Percentiles rank a stretch among this genome's conserved stretches.
These are phyloP conservation scores for Globisporangium takayamanum DNA, from an alignment of 352 stramenopile species.

Conservation along the genomic window DNA sequence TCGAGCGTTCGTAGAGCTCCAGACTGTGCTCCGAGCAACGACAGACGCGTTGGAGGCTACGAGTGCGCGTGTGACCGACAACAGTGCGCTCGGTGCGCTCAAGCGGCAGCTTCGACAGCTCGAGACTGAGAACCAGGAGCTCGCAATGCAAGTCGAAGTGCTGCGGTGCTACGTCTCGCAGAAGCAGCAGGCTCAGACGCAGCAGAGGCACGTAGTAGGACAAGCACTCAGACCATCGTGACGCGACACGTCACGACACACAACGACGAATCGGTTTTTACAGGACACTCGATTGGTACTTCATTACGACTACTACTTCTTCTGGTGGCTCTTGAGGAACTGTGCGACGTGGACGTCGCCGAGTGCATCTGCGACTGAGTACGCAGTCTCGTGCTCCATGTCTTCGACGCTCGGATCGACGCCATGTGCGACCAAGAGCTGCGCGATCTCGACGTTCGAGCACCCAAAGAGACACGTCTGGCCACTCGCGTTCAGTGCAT, in stretches of 20 bases:
- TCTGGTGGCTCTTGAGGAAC: slow-evolving; percentile 28
- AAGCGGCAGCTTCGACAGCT: slow-evolving; percentile 39
- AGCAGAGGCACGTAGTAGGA: too few relatives aligned
- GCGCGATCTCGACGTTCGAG: slow-evolving; percentile 61
- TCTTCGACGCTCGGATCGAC: slow-evolving; percentile 61
- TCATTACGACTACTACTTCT: too few relatives aligned
- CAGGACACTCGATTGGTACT: background rate
- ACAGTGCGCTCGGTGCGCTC: slow-evolving; percentile 27
- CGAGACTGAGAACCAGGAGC: slow-evolving; percentile 31
- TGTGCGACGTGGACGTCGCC: slow-evolving; percentile 67
- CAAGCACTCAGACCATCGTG: too few relatives aligned
- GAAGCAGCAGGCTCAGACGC: slow-evolving; percentile 10
- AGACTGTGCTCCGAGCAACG: slow-evolving; percentile 12
- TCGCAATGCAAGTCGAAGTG: slow-evolving; percentile 33
- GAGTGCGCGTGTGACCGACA: slow-evolving; percentile 28
- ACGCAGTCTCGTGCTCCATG: slow-evolving; percentile 60
- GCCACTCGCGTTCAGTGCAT: slow-evolving; percentile 56
- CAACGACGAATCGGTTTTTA: background rate
- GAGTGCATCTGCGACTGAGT: slow-evolving; percentile 63
- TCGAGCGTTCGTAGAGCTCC: slow-evolving; percentile 17
- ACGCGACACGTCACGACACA: too few relatives aligned
- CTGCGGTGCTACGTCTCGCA: slow-evolving; percentile 29
- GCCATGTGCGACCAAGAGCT: slow-evolving; percentile 53
- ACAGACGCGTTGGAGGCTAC: slow-evolving; percentile 15
- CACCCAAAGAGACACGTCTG: slow-evolving; percentile 83